Conservation (phyloP, 306 rosid species). For the Citrullus mucosospermus region DNA sequence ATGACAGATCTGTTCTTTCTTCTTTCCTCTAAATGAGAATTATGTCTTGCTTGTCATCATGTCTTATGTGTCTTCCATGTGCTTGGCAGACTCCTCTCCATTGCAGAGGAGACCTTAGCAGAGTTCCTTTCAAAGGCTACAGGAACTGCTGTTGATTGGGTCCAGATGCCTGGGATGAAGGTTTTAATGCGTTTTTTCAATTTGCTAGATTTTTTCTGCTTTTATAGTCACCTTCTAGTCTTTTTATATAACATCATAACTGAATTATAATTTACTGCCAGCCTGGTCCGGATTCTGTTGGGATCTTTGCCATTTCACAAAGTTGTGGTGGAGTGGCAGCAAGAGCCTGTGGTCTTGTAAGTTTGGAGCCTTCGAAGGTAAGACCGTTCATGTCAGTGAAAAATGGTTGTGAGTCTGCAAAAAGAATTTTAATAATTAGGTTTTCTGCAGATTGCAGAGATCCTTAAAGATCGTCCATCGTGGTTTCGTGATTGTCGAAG, state of each 20-base stretch:
- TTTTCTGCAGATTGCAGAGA: constrained; percentile 72
- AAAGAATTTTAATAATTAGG: constrained; percentile 5
- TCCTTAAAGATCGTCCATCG: constrained; percentile 95
- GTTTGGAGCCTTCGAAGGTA: constrained; percentile 91
- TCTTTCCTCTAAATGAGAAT: not conserved
- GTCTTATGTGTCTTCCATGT: not conserved
- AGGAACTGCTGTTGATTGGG: constrained; percentile 99
- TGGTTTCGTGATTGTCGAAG: constrained; percentile 99
- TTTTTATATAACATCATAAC: not conserved
- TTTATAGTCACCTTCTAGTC: not conserved
- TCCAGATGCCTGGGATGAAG: constrained; percentile 99
- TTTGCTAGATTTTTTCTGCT: not conserved
- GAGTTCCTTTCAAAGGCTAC: constrained; percentile 99
- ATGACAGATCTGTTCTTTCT: constrained; percentile 7
- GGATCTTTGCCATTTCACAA: constrained; percentile 98
- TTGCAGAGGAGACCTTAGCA: constrained; percentile 97
- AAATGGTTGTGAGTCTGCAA: not conserved
- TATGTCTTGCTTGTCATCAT: not conserved
- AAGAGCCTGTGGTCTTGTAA: constrained; percentile 97
- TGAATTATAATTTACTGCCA: constrained; percentile 13
- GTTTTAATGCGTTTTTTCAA: constrained; percentile 19
- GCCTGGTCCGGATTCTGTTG: constrained; percentile 99
- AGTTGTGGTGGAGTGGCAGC: constrained; percentile 99
- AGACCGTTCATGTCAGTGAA: not conserved
- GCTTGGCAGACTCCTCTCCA: constrained; percentile 75